Evolutionary conservation across 2,329 filamentous ascomycete species (phyloP), one percentile per base, ranked within the genome.

Genomic region (Verticillium longisporum): DNA sequence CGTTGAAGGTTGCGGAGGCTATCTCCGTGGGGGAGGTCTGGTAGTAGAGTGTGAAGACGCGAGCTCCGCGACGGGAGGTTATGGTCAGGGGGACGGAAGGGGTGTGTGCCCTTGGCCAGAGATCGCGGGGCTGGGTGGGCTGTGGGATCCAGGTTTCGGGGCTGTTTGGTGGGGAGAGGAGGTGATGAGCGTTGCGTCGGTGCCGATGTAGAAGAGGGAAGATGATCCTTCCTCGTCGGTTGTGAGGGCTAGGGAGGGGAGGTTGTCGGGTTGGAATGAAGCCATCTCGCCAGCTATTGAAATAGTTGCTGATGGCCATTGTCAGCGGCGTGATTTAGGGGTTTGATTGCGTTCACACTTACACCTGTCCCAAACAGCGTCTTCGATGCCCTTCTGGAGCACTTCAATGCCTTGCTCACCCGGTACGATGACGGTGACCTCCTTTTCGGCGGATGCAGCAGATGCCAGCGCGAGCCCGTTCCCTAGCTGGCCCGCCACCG

Each of bases 151-250:
- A 58, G 15, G 15, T 18, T n/a, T 3, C 7, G 6, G 38, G 10
- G 3, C 21, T 32, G 4, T 6, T 13, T 6, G 38, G 2, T 11
- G n/a, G 11, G 11, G 57, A 58, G 6, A 7, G 33, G 41, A 71
- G 55, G 32, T 69, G 68, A 65, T 76, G 67, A 77, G 66, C 56
- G 65, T 66, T 32, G 62, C 62, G 67, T 77, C 75, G 31, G 68
- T 71, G 61, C 74, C 75, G 56, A 76, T 68, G 63, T 76, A 77
- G 68, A 72, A 76, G 50, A 76, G 55, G 61, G 63, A 70, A 26
- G 70, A 72, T 10, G 68, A 70, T 57, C 61, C 66, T 6, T 62
- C 73, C 55, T 68, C 65, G 70, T 72, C 75, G 5, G 67, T 66
- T 6, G 70, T 66, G 6, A 76, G 67, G 4, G 60, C 68, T 63